phyloP scores from a whole-genome alignment of 805 yeast species.

The Lipomyces oligophaga region DNA sequence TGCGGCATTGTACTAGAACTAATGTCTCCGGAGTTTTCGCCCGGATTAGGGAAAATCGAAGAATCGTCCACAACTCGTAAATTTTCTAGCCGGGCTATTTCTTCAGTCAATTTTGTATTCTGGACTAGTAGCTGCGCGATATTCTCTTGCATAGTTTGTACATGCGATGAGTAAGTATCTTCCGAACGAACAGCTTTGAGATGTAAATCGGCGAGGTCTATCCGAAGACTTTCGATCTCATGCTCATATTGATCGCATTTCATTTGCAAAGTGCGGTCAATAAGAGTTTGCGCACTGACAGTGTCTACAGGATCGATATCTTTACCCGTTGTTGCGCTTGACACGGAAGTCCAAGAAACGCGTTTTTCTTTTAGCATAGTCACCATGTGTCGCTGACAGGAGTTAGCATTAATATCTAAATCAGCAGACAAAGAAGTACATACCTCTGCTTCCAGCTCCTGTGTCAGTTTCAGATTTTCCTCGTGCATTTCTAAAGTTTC shows the following conservation, averaged over 20 bases:
- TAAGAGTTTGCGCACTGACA: not conserved
- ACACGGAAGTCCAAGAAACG: not conserved
- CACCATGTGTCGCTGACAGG: too few species aligned
- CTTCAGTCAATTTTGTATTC: slow-evolving; percentile 2
- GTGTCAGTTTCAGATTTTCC: not conserved
- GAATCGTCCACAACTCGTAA: too few species aligned
- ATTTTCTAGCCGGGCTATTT: slow-evolving; percentile 6
- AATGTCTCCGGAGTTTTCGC: too few species aligned
- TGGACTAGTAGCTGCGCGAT: not conserved
- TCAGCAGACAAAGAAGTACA: not conserved
- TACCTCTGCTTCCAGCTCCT: slow-evolving; percentile 15
- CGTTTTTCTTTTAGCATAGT: too few species aligned
- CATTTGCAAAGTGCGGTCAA: not conserved
- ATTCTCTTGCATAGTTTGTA: slow-evolving; percentile 1
- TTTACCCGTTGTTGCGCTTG: not conserved
- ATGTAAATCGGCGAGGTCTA: slow-evolving; percentile 17
- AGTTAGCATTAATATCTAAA: too few species aligned
- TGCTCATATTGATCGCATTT: slow-evolving; percentile 1
- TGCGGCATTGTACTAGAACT: not conserved
- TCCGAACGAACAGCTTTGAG: slow-evolving; percentile 3
- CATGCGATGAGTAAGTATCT: not conserved
- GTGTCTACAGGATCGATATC: not conserved
- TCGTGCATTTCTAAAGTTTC: not conserved
- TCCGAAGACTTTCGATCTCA: slow-evolving; percentile 19
- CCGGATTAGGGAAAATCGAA: too few species aligned